These are phyloP conservation scores for Rhodocollybia butyracea DNA, from an alignment of 768 basidiomycete genomes.

Conservation along the genomic window DNA sequence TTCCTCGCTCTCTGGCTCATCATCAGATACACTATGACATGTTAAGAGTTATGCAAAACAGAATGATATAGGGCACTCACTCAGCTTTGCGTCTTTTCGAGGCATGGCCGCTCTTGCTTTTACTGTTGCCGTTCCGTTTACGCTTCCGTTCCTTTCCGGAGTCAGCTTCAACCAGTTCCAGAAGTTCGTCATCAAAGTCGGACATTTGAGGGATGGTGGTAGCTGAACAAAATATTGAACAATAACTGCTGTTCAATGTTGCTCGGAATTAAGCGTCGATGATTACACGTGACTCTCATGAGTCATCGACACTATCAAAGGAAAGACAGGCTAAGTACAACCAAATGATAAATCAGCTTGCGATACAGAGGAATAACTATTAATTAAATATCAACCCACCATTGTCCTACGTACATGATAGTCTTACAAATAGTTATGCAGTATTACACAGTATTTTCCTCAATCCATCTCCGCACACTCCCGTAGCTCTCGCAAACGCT, in stretches of 20 bases:
- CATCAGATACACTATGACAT: constrained; percentile 37
- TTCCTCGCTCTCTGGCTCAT: constrained; percentile 67
- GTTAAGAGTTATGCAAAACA: constrained; percentile 11
- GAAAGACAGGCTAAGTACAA: too few relatives aligned
- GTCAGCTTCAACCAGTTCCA: constrained; percentile 72
- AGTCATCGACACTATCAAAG: too few relatives aligned
- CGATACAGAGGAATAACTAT: too few relatives aligned
- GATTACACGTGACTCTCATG: too few relatives aligned
- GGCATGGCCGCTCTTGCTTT: constrained; percentile 38
- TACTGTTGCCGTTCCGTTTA: constrained; percentile 42
- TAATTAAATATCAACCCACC: too few relatives aligned
- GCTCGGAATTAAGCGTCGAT: too few relatives aligned
- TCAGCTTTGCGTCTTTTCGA: constrained; percentile 71
- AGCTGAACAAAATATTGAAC: too few relatives aligned
- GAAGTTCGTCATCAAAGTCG: constrained; percentile 67
- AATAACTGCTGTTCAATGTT: too few relatives aligned
- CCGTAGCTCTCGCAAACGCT: constrained; percentile 62
- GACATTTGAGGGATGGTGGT: too few relatives aligned
- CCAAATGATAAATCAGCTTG: too few relatives aligned
- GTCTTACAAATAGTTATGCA: neutral
- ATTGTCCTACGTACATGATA: too few relatives aligned
- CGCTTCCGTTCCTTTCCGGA: constrained; percentile 55
- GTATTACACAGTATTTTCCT: too few relatives aligned
- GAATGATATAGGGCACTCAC: constrained; percentile 33
- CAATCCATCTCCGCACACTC: constrained; percentile 60